Evolutionary conservation across 164 flowering plant genomes (phyloP).

Genomic region (Aristolochia fimbriata): DNA sequence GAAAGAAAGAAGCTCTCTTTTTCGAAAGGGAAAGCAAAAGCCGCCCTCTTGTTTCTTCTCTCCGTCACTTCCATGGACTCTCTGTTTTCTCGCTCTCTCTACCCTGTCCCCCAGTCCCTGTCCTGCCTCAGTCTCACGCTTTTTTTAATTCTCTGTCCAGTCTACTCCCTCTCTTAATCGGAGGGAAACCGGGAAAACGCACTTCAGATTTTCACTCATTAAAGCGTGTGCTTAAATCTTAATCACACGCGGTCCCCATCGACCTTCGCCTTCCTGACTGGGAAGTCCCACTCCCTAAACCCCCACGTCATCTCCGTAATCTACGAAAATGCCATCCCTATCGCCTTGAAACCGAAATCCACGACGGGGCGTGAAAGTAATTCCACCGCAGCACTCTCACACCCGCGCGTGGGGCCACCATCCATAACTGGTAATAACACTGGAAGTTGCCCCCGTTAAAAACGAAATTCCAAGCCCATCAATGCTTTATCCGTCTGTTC

Average conservation of each 20-base stretch:
- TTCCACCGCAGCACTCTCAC: too few species aligned
- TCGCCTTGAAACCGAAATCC: too few species aligned
- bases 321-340: too few species aligned
- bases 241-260: slow-evolving; percentile 1
- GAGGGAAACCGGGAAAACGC: background rate
- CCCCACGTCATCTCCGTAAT: too few species aligned
- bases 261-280: background rate
- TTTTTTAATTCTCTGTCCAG: background rate
- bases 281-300: background rate
- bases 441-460: too few species aligned
- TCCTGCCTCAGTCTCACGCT: background rate
- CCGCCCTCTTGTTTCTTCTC: background rate
- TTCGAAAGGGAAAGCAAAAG: slow-evolving; percentile 1
- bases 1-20: slow-evolving; percentile 1
- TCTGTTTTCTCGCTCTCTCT: background rate
- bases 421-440: too few species aligned
- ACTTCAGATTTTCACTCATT: background rate
- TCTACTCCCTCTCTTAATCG: background rate
- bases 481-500: too few species aligned
- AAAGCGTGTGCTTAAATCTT: slow-evolving; percentile 4
- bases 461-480: too few species aligned
- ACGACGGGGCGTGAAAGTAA: too few species aligned
- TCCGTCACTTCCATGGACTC: too few species aligned
- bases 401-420: too few species aligned
- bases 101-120: too few species aligned